Percentiles rank a stretch among this genome's conserved stretches.
phyloP scores from a whole-genome alignment of 1,284 basidiomycete genomes.

The Papiliotrema laurentii region DNA sequence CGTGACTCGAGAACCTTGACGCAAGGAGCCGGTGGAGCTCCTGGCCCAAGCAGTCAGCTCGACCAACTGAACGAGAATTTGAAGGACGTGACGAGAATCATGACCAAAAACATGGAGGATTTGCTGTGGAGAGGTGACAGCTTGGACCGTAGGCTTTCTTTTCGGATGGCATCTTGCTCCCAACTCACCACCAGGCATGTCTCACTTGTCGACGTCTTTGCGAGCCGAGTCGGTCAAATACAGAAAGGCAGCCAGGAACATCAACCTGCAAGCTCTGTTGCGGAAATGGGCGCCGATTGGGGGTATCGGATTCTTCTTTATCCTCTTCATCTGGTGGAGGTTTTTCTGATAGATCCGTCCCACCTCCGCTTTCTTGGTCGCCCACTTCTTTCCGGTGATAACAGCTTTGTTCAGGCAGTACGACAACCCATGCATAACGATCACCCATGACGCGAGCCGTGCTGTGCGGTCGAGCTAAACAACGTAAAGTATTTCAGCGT shows the following conservation, averaged over 20 bases:
- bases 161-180: too few relatives aligned
- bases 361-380: too few relatives aligned
- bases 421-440: slow-evolving; percentile 4
- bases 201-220: slow-evolving; percentile 92
- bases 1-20: slow-evolving; percentile 81
- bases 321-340: slow-evolving; percentile 88
- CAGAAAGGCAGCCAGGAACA: slow-evolving; percentile 88
- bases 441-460: slow-evolving; percentile 1
- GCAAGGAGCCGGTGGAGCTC: slow-evolving; percentile 42
- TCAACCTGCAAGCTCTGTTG: slow-evolving; percentile 89
- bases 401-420: not conserved
- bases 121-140: slow-evolving; percentile 95
- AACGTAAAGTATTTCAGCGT: not conserved
- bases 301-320: slow-evolving; percentile 69
- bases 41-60: slow-evolving; percentile 53
- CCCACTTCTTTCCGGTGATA: too few relatives aligned
- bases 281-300: slow-evolving; percentile 92
- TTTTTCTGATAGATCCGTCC: slow-evolving; percentile 55
- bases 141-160: slow-evolving; percentile 66
- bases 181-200: slow-evolving; percentile 71
- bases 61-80: slow-evolving; percentile 93
- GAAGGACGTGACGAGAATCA: slow-evolving; percentile 95
- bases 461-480: not conserved
- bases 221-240: slow-evolving; percentile 97
- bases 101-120: slow-evolving; percentile 99